phyloP scores from a whole-genome alignment of 176 grass and related monocot species.

The Eleusine coracana region DNA sequence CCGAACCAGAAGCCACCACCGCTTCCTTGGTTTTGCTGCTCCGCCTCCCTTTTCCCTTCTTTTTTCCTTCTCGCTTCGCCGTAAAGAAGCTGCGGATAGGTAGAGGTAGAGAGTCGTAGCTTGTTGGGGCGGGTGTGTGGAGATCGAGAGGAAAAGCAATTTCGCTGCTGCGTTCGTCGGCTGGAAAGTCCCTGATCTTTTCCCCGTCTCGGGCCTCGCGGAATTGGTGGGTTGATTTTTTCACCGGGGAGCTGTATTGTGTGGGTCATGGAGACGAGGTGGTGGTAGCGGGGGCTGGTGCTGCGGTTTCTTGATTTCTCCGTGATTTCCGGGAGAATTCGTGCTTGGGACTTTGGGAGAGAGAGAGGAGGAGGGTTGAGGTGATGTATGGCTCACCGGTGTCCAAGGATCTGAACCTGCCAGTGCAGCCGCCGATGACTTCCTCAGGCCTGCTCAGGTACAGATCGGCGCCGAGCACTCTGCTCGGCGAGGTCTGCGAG shows the following conservation, averaged over 20 bases:
- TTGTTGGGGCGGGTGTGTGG: conserved; percentile 15
- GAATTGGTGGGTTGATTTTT: conserved; percentile 34
- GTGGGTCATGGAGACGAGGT: conserved; percentile 54
- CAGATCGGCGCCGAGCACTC: conserved; percentile 77
- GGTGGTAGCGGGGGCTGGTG: conserved; percentile 31
- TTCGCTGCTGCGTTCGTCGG: conserved; percentile 7
- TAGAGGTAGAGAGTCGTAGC: neutral
- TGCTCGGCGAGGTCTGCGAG: conserved; percentile 80
- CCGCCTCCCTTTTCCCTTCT: neutral
- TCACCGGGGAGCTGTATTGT: conserved; percentile 1
- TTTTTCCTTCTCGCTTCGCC: neutral
- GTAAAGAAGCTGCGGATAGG: conserved; percentile 36
- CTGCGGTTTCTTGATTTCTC: neutral
- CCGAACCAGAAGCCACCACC: neutral
- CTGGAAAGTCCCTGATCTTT: conserved; percentile 45
- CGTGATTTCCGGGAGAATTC: conserved; percentile 7
- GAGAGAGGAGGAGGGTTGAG: neutral
- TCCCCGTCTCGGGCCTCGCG: neutral
- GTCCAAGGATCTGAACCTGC: conserved; percentile 90
- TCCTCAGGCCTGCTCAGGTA: conserved; percentile 78
- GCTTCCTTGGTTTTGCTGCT: conserved; percentile 43
- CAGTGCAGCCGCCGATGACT: conserved; percentile 63
- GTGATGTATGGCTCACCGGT: conserved; percentile 92
- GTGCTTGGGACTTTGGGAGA: neutral
- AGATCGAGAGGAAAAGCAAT: conserved; percentile 31